phyloP scores from a whole-genome alignment of 2,329 filamentous ascomycete species.

The Scedosporium dehoogii region DNA sequence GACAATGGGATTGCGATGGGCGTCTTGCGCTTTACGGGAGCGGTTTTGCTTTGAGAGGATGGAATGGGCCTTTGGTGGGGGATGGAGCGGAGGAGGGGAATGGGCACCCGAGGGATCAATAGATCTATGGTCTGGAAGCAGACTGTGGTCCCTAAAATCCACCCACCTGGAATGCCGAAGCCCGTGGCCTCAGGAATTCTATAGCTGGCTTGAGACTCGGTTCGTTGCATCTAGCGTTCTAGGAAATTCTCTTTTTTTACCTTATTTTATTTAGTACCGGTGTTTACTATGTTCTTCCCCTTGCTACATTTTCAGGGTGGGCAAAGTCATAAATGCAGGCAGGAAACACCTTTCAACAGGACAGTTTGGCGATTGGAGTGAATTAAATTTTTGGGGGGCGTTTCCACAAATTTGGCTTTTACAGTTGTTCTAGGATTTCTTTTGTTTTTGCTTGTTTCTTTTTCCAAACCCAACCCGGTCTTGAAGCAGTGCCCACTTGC shows the following conservation, averaged over 20 bases:
- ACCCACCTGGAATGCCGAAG: not conserved
- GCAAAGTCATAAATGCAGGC: slow-evolving; percentile 21
- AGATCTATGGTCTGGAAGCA: not conserved
- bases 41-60: not conserved
- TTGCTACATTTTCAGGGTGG: slow-evolving; percentile 16
- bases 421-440: not conserved
- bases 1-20: not conserved
- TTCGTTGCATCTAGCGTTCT: not conserved
- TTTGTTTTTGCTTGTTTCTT: not conserved
- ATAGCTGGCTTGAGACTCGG: not conserved
- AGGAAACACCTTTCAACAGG: slow-evolving; percentile 12
- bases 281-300: slow-evolving; percentile 11
- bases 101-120: not conserved
- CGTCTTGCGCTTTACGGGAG: not conserved
- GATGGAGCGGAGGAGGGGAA: not conserved
- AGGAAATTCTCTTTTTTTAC: slow-evolving; percentile 8
- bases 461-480: too few species aligned
- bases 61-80: not conserved
- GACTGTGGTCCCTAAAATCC: not conserved
- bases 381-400: slow-evolving; percentile 1
- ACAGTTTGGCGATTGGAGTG: slow-evolving; percentile 9
- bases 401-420: not conserved
- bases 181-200: not conserved
- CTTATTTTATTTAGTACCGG: slow-evolving; percentile 5
- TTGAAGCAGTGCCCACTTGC: too few species aligned